These are phyloP conservation scores for Dictyostelium citrinum DNA, from an alignment of 78 protist genomes.

Conservation along the genomic window DNA sequence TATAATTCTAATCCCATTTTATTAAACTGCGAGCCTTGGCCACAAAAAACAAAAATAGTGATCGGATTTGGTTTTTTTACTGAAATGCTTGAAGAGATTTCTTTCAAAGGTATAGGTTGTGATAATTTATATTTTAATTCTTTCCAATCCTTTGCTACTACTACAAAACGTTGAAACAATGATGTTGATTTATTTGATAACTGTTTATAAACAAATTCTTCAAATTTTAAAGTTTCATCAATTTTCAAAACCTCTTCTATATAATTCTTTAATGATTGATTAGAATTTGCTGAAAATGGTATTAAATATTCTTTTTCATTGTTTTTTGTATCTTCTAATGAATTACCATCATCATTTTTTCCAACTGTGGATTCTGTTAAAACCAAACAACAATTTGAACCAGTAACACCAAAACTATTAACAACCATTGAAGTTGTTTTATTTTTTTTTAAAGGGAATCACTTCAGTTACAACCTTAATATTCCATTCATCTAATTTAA, in stretches of 20 bases:
- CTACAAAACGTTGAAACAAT: background rate
- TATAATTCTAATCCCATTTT: slow-evolving; percentile 30
- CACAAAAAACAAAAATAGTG: slow-evolving; percentile 52
- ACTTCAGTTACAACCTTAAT: slow-evolving; percentile 10
- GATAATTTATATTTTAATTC: background rate
- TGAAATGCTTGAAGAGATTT: background rate
- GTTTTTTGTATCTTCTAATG: background rate
- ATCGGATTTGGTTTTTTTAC: background rate
- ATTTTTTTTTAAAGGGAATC: background rate
- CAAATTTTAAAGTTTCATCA: background rate
- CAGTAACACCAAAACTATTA: slow-evolving; percentile 86
- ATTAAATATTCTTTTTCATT: slow-evolving; percentile 4
- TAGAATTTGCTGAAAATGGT: slow-evolving; percentile 42
- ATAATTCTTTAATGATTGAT: slow-evolving; percentile 34
- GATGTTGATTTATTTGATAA: background rate
- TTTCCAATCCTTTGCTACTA: slow-evolving; percentile 10
- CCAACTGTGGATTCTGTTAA: background rate
- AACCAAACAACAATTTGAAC: slow-evolving; percentile 82
- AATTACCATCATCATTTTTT: background rate
- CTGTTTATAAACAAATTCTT: slow-evolving; percentile 11
- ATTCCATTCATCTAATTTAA: slow-evolving; percentile 13
- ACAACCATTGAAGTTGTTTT: slow-evolving; percentile 39
- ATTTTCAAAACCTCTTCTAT: background rate
- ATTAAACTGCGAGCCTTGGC: slow-evolving; percentile 74
- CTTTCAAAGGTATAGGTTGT: background rate